phyloP scores from a whole-genome alignment of 2,329 filamentous ascomycete genomes.

The Aureobasidium sp. region DNA sequence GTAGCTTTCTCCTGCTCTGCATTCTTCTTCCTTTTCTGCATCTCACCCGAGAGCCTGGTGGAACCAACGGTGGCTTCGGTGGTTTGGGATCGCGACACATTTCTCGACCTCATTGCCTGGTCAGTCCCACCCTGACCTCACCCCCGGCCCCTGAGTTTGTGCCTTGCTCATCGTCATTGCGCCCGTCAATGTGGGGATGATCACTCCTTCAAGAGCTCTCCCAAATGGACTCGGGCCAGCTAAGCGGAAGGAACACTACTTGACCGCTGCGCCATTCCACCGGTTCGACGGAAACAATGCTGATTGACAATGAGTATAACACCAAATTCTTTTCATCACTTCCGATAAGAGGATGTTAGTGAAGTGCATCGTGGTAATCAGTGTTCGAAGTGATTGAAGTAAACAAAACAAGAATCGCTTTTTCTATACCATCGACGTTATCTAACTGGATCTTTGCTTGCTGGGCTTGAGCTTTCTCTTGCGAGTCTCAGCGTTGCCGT shows the following conservation, averaged over 20 bases:
- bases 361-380: neutral
- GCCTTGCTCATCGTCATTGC: no score
- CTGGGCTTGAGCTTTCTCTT: conserved; percentile 26
- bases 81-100: no score
- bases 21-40: no score
- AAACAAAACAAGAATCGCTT: neutral
- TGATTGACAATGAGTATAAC: neutral
- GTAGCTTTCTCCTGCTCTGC: no score
- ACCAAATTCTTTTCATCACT: neutral
- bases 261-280: neutral
- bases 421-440: neutral
- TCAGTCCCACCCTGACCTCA: no score
- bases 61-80: no score
- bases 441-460: conserved; percentile 8
- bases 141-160: no score
- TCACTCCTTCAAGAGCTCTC: no score
- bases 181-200: no score
- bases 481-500: conserved; percentile 37
- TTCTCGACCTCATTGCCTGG: no score
- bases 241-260: neutral
- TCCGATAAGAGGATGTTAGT: neutral
- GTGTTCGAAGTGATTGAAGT: neutral
- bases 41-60: no score
- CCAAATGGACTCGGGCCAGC: neutral
- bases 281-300: neutral